Base-by-base conservation (phyloP, 2,329 filamentous ascomycete genomes). In the Colletotrichum lupini region DNA sequence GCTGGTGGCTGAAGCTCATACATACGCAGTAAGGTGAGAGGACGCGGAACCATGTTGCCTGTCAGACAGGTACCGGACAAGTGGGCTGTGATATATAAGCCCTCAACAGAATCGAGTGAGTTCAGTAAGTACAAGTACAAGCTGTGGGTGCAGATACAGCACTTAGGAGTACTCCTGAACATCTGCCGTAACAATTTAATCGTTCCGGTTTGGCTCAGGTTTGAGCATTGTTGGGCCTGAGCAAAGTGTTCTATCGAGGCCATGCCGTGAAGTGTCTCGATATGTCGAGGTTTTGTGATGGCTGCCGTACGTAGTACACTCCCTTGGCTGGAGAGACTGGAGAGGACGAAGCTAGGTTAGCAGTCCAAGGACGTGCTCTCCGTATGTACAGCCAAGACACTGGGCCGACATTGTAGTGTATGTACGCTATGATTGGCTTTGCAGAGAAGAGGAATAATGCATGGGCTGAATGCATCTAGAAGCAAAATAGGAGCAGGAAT, bases 401-500 rank as follows among this genome's bases (percentile, higher is more conserved):
- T 19, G 58, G 58, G 28, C 46, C 14, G 49, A 30, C 69, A 32
- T 63, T 53, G 53, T 59, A 30, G 30, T 72, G 53, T 30, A 59
- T 49, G 58, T 52, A 57, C 59, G 30, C 65, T 37, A 52, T 57
- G 37, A 62, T 61, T 28, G 68, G 55, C 61, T 30, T 55, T 56
- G 37, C 24, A 60, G 22, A 8, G 46, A 28, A 55, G 35, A 49
- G 56, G 19, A 59, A 49, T 49, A 42, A n/a, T 72, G 57, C 69
- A 72, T 58, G 52, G 64, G 55, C 67, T 35, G 67, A 65, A 70
- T 59, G 71, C 67, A 71, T 73, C 71, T 73, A 61, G 71, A 73
- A 71, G 67, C 71, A 52, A 37, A 52, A 57, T 57, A 26, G 35
- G 71, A 70, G 67, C 42, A n/a, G 32, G 37, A 42, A 42, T 42